Base-by-base conservation (phyloP, 257 asterid species). In the Fraxinus anomala region DNA sequence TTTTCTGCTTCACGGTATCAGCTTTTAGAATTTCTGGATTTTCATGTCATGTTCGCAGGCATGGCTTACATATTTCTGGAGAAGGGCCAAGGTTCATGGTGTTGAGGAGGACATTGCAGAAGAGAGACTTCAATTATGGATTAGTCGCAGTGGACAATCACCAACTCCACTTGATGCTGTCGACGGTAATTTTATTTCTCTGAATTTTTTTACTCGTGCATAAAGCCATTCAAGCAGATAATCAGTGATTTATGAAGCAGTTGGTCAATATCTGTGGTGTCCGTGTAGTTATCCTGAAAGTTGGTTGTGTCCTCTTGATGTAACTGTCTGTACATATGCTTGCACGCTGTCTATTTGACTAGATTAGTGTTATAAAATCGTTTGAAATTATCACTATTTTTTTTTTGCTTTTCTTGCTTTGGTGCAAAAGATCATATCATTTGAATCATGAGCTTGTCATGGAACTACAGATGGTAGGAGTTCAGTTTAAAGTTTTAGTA, bases 11-110 rank as follows among this genome's bases (percentile, higher is more conserved):
- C 28, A 37, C 3, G 63, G 63, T 51, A 17, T 51, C 5, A 6
- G 67, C 17, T 59, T 59, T 6, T 23, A 59, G 28, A 23, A 33
- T 61, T 59, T 30, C 33, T 26, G 36, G 34, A 40, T 36, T 17
- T 19, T 73, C 36, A 79, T 40, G 39, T 73, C n/a, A 68, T 71
- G 36, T 80, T 76, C 79, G 37, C 89, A 96, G 99, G 95, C 98
- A 69, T 96, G 99, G 99, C 97, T 96, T 83, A 87, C 96, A 63
- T 96, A 93, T 87, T 93, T 96, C 83, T 96, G 98, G 99, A 93
- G 97, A 91, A 93, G 99, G 83, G 98, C 99, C 79, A 89, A 89
- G 83, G 92, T 76, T 49, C 98, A 93, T 81, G 82, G 89, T 42
- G 99, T 96, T 68, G 99, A 96, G 87, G 98, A 91, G 77, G 99